Base-by-base conservation (phyloP, 176 grass and related monocot genomes). In the Chrysopogon serrulatus region DNA sequence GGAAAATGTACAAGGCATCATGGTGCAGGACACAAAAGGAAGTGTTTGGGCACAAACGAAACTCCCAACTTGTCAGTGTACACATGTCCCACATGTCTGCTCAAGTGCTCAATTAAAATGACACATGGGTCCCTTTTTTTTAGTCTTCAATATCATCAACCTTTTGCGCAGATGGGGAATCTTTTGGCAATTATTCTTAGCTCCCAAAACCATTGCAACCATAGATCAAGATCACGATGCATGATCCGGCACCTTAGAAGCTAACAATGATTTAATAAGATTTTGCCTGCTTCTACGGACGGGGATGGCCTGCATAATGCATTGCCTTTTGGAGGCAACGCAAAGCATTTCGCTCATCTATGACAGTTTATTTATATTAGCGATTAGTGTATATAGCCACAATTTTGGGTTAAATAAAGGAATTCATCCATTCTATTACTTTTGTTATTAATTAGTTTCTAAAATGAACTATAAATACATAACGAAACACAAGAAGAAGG, bases 251-350 rank as follows among this genome's bases (percentile, higher is more conserved):
- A n/a, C 69, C 37, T 31, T 75, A 84, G 48, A 87, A 33, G 37
- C 49, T 75, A 60, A 85, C 4, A 33, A 17, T 76, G 26, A 26
- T 76, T 12, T 23, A 33, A 80, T 19, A 89, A 75, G 28, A 60
- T 60, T 73, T 79, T 39, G n/a, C 68, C 16, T 56, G 8, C 61
- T 76, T 70, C 10, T 74, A 35, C 4, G 26, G 36, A 30, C 33
- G 65, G 33, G 65, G 33, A 51, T 72, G 37, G 37, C 31, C 23
- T 80, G 82, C 44, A 51, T 24, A 57, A 56, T 61, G 57, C 61
- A 26, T 60, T 37, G 61, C 27, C 82, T 89, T 89, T 85, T 68
- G 68, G 68, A 85, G 60, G 82, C 77, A 89, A 34, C 68, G 11
- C 28, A 84, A 84, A 80, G 76, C 68, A 36, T 79, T 74, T 54